Evolutionary conservation across 805 yeast species (phyloP).

Genomic region (Kazachstania bromeliacearum): DNA sequence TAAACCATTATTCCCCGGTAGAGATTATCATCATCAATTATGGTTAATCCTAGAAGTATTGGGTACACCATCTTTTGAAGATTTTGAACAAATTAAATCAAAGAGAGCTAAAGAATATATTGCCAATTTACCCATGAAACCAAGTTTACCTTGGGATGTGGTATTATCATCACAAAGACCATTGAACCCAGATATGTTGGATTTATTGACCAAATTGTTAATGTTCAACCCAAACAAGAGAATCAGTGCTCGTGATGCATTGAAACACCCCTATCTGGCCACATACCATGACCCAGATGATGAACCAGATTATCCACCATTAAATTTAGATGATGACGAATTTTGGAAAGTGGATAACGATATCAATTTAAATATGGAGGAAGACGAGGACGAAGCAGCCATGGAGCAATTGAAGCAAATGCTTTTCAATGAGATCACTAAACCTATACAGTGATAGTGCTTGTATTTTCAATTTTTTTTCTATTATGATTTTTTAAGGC

Average conservation of each 20-base stretch:
- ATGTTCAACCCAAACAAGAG: constrained; percentile 69
- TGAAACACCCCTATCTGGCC: constrained; percentile 61
- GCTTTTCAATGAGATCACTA: constrained; percentile 75
- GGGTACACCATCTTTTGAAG: constrained; percentile 69
- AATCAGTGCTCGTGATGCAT: constrained; percentile 64
- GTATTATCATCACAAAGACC: constrained; percentile 13
- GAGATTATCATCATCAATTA: constrained; percentile 61
- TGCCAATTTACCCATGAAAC: constrained; percentile 52
- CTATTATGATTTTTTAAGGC: neutral
- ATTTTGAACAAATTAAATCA: constrained; percentile 62
- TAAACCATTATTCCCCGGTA: constrained; percentile 65
- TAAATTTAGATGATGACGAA: constrained; percentile 27
- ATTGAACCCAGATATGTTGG: constrained; percentile 41
- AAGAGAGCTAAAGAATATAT: constrained; percentile 73
- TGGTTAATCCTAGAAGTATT: constrained; percentile 55
- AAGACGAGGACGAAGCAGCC: constrained; percentile 64
- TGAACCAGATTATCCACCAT: constrained; percentile 44
- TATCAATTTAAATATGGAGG: constrained; percentile 9
- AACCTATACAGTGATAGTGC: constrained; percentile 19
- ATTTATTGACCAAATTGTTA: constrained; percentile 57
- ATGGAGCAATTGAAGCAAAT: constrained; percentile 64
- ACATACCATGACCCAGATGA: constrained; percentile 64
- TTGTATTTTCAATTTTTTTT: neutral
- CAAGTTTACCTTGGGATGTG: constrained; percentile 39
- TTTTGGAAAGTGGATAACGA: constrained; percentile 37